phyloP scores from a whole-genome alignment of 2,329 filamentous ascomycete species.

The Aspergillus spinulosporus region DNA sequence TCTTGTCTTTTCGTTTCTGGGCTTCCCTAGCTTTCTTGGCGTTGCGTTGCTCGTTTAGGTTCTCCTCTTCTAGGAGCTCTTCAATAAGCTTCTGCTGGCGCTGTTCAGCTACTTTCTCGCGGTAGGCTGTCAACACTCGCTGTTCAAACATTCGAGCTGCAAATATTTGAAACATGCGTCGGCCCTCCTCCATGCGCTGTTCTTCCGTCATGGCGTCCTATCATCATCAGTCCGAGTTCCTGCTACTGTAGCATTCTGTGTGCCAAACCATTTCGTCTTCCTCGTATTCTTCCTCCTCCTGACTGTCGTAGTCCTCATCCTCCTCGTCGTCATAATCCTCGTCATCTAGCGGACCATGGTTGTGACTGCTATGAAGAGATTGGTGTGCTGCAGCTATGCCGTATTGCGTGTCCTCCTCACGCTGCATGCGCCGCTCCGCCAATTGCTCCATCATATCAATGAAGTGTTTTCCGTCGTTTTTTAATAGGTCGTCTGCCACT shows the following conservation, averaged over 20 bases:
- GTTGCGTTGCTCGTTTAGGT: constrained; percentile 73
- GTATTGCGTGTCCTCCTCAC: constrained; percentile 84
- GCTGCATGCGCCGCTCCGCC: constrained; percentile 93
- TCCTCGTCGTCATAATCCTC: constrained; percentile 74
- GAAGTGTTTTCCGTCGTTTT: constrained; percentile 99
- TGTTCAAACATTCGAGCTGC: constrained; percentile 99
- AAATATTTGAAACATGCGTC: constrained; percentile 99
- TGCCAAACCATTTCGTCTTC: constrained; percentile 63
- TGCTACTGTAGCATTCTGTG: constrained; percentile 11
- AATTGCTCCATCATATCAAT: constrained; percentile 99
- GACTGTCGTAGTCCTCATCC: constrained; percentile 65
- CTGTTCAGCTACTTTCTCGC: constrained; percentile 92
- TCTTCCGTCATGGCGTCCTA: constrained; percentile 97
- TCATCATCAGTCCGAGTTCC: constrained; percentile 38
- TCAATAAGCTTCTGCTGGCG: constrained; percentile 87
- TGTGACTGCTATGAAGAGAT: constrained; percentile 67
- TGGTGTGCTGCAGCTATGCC: constrained; percentile 61
- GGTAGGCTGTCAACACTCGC: constrained; percentile 91
- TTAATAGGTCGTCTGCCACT: constrained; percentile 95
- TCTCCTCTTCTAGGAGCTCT: constrained; percentile 83
- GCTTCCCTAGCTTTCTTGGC: constrained; percentile 93
- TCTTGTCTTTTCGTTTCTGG: constrained; percentile 93
- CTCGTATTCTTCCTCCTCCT: constrained; percentile 66
- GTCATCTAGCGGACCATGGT: constrained; percentile 73
- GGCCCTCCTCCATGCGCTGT: constrained; percentile 97